Conservation (phyloP, 345 rosid genomes). For the Laguncularia racemosa region DNA sequence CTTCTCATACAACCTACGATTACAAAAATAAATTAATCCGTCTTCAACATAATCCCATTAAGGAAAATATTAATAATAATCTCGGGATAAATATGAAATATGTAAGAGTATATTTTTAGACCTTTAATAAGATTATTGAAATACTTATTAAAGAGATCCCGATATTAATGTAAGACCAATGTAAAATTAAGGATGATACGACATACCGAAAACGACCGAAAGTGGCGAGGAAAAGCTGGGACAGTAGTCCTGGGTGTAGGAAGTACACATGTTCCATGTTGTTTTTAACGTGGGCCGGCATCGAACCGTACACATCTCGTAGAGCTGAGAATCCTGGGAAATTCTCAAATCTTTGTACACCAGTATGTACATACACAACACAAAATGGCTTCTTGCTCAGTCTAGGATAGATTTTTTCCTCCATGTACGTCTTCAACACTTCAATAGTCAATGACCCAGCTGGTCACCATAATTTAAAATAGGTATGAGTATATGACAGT, state of each 20-base stretch:
- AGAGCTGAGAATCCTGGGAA: slow-evolving; percentile 48
- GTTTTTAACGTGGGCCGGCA: slow-evolving; percentile 30
- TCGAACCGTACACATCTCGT: slow-evolving; percentile 35
- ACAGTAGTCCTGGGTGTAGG: slow-evolving; percentile 48
- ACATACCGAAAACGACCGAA: slow-evolving; percentile 55
- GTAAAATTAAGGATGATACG: neutral
- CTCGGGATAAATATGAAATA: too few species aligned
- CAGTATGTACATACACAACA: slow-evolving; percentile 48
- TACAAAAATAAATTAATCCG: neutral
- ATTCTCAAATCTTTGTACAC: slow-evolving; percentile 37
- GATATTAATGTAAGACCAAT: too few species aligned
- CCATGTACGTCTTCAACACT: slow-evolving; percentile 40
- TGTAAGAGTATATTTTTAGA: too few species aligned
- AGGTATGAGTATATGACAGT: too few species aligned
- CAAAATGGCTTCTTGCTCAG: slow-evolving; percentile 32
- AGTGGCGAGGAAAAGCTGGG: slow-evolving; percentile 56
- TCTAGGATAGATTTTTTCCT: slow-evolving; percentile 29
- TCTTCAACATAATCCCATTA: too few species aligned
- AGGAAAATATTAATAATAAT: too few species aligned
- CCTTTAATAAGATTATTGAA: too few species aligned
- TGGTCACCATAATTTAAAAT: slow-evolving; percentile 3
- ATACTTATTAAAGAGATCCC: too few species aligned
- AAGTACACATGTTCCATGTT: slow-evolving; percentile 38
- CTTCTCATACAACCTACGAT: slow-evolving; percentile 45
- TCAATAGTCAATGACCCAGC: slow-evolving; percentile 34